phyloP scores from a whole-genome alignment of 73 alveolate genomes.

The Tetrahymena borealis region DNA sequence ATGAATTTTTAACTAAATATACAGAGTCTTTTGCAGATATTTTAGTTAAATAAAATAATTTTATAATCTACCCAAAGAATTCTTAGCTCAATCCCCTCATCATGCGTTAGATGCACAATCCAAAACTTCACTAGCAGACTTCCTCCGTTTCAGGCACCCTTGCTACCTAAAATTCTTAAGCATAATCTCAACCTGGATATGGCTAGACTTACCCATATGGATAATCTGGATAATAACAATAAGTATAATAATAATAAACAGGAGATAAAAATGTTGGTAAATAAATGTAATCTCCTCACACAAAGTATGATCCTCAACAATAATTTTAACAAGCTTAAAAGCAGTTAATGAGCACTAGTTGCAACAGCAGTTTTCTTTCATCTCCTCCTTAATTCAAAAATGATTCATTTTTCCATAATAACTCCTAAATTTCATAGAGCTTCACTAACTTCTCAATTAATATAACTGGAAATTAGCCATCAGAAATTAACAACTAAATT shows the following conservation, averaged over 20 bases:
- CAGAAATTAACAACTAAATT: background rate
- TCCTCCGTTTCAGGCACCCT: background rate
- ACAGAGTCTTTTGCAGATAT: conserved; percentile 30
- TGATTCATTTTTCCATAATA: conserved; percentile 22
- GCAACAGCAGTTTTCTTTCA: conserved; percentile 24
- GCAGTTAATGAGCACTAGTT: conserved; percentile 3
- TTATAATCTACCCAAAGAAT: conserved; percentile 11
- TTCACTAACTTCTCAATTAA: conserved; percentile 3
- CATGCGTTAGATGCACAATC: background rate
- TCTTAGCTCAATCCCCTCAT: background rate
- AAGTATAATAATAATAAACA: background rate
- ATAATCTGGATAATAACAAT: background rate
- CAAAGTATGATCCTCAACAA: conserved; percentile 4
- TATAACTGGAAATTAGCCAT: background rate
- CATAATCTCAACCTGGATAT: background rate
- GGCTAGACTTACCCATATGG: background rate
- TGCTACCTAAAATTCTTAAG: background rate
- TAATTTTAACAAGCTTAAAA: background rate
- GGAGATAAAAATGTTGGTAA: conserved; percentile 6
- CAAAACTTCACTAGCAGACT: background rate
- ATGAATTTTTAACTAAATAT: conserved; percentile 24
- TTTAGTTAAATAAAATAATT: conserved; percentile 15
- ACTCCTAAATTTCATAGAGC: conserved; percentile 19
- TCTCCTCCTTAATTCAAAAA: conserved; percentile 21
- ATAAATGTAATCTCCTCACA: conserved; percentile 11